These are phyloP conservation scores for Phytophthora pseudosyringae DNA, from an alignment of 352 stramenopile genomes.

Conservation along the genomic window DNA sequence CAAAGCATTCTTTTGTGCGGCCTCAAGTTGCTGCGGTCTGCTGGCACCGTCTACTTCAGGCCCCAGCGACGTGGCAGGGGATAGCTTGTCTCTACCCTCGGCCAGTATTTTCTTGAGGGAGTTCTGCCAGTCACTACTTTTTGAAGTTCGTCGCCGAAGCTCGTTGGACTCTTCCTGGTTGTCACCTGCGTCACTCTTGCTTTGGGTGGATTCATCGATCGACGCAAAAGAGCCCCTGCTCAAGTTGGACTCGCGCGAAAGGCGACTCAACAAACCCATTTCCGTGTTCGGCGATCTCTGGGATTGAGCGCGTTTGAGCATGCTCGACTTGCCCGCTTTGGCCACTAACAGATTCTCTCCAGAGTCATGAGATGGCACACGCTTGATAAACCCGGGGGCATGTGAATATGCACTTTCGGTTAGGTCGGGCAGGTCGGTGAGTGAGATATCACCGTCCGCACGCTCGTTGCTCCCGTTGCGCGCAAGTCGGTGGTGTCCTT, in stretches of 20 bases:
- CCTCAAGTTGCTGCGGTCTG: conserved; percentile 9
- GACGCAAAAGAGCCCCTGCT: background rate
- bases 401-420: conserved; percentile 13
- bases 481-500: conserved; percentile 21
- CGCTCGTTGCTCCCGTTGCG: conserved; percentile 7
- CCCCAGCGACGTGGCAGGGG: background rate
- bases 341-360: conserved; percentile 6
- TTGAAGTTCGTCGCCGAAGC: conserved; percentile 14
- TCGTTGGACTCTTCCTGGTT: conserved; percentile 29
- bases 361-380: conserved; percentile 45
- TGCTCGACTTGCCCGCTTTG: conserved; percentile 24
- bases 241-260: conserved; percentile 9
- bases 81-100: conserved; percentile 37
- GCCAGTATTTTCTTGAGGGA: conserved; percentile 68
- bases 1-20: conserved; percentile 2
- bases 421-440: conserved; percentile 64
- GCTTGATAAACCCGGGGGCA: conserved; percentile 40
- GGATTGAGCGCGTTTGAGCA: conserved; percentile 49
- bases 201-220: conserved; percentile 10
- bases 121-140: conserved; percentile 53
- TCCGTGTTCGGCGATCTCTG: conserved; percentile 30
- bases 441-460: conserved; percentile 58
- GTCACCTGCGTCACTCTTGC: background rate
- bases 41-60: conserved; percentile 14
- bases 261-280: conserved; percentile 9